Evolutionary conservation across 305 asterid genomes (phyloP), one percentile per base, ranked within the genome.

Genomic region (Solanum chacoense): DNA sequence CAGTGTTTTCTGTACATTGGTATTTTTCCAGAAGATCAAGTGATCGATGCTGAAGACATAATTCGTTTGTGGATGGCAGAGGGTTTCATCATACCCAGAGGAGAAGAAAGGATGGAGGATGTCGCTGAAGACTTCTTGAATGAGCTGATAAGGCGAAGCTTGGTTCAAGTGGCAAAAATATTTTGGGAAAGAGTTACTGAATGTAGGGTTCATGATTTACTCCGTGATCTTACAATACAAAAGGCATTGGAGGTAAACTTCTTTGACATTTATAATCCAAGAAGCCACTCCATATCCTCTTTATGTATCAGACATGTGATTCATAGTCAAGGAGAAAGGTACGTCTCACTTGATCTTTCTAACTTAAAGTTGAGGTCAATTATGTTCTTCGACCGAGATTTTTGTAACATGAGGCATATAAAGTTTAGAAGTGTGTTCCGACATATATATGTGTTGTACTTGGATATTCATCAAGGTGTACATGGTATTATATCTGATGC

Each of bases 91-190:
- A 35, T 7, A 35, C 59, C 84, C 3, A 77, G 11, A 22, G 84
- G 87, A 45, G 87, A 67, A 26, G 83, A 42, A 67, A 38, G 34
- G 67, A 55, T 59, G 74, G 86, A 87, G 65, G 89, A 87, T 6
- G 37, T 76, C 8, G 86, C 86, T 16, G 86, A 87, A 3, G 20
- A 2, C 11, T 55, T 34, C 85, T 6, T 87, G 31, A 59, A 77
- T 63, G 78, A 87, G 59, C 55, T 77, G 5, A 77, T 77, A 36
- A 77, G 84, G 36, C 55, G 84, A 36, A 36, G 31, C 55, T 77
- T 77, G 59, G 13, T 77, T 31, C 32, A 31, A 31, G 32, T 31
- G 32, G 32, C 32, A 3, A 31, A 31, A 31, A 31, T 3, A 31
- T n/a, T n/a, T 76, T 76, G 55, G 12, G 35, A 36, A 77, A 11